phyloP scores from a whole-genome alignment of 1,284 basidiomycete species.

The Blastosporella zonata region DNA sequence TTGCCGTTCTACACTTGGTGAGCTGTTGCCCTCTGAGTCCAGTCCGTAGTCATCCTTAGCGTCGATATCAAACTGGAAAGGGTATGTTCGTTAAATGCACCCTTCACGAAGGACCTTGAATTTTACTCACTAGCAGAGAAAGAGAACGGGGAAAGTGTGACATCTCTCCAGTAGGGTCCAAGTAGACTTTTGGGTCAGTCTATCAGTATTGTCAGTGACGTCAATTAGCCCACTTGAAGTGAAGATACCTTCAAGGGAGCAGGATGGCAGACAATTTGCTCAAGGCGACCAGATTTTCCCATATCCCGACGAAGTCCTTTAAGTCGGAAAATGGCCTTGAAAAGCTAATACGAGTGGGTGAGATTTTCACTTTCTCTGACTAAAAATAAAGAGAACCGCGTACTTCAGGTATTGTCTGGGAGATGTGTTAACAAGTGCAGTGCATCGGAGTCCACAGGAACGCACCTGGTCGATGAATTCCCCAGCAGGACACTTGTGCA shows the following conservation, averaged over 20 bases:
- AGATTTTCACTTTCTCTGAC: background rate
- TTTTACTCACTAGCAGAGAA: slow-evolving; percentile 9
- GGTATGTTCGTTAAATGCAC: background rate
- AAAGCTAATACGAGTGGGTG: slow-evolving; percentile 24
- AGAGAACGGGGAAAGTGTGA: slow-evolving; percentile 18
- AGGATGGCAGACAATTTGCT: slow-evolving; percentile 22
- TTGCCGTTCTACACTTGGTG: background rate
- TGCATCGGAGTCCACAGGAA: background rate
- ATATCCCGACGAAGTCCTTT: slow-evolving; percentile 32
- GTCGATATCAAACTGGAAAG: slow-evolving; percentile 12
- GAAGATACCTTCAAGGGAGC: slow-evolving; percentile 8
- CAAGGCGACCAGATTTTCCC: slow-evolving; percentile 28
- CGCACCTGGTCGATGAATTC: slow-evolving; percentile 33
- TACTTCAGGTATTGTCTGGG: slow-evolving; percentile 20
- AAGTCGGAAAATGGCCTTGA: slow-evolving; percentile 36
- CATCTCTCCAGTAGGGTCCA: slow-evolving; percentile 13
- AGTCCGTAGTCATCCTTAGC: background rate
- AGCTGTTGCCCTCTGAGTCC: background rate
- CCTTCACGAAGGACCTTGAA: background rate
- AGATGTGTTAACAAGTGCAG: background rate
- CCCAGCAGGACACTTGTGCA: slow-evolving; percentile 36
- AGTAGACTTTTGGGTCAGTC: slow-evolving; percentile 17
- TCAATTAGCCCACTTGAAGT: background rate
- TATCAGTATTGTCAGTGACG: background rate
- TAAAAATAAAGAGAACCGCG: background rate